Evolutionary conservation across 768 basidiomycete genomes (phyloP).

Genomic region (Serendipita sp.): DNA sequence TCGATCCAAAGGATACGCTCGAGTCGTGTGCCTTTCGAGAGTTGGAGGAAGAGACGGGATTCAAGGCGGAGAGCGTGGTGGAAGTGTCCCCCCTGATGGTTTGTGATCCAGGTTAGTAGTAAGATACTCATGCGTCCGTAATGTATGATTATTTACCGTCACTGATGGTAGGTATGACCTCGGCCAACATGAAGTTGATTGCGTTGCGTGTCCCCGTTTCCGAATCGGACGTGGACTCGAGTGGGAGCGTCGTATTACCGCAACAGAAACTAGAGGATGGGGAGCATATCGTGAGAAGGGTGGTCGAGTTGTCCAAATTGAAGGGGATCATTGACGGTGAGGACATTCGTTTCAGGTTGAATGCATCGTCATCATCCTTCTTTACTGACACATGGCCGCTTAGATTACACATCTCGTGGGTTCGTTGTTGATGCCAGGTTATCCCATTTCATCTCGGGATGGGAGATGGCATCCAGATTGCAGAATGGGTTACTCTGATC

Average conservation of each 20-base stretch:
- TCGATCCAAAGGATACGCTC: slow-evolving; percentile 73
- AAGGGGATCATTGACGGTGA: slow-evolving; percentile 49
- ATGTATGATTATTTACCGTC: slow-evolving; percentile 1
- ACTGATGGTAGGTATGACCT: slow-evolving; percentile 89
- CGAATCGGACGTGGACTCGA: slow-evolving; percentile 37
- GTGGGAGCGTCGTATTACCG: slow-evolving; percentile 33
- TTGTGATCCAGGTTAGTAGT: slow-evolving; percentile 47
- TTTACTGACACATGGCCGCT: neutral
- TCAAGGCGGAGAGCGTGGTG: slow-evolving; percentile 45
- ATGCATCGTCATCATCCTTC: neutral
- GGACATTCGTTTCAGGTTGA: slow-evolving; percentile 11
- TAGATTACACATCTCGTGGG: slow-evolving; percentile 25
- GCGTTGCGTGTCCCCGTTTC: slow-evolving; percentile 47
- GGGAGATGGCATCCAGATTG: slow-evolving; percentile 36
- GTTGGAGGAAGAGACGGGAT: slow-evolving; percentile 88
- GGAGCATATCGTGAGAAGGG: slow-evolving; percentile 62
- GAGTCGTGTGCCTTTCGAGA: slow-evolving; percentile 75
- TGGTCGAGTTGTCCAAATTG: slow-evolving; percentile 54
- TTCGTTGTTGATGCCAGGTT: slow-evolving; percentile 61
- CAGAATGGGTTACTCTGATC: slow-evolving; percentile 16
- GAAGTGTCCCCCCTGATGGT: slow-evolving; percentile 49
- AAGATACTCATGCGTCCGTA: slow-evolving; percentile 1
- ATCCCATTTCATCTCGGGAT: slow-evolving; percentile 60
- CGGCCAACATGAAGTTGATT: slow-evolving; percentile 82
- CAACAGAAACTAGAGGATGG: slow-evolving; percentile 68